Percentiles rank a stretch among this genome's conserved stretches.
phyloP scores from a whole-genome alignment of 2,329 filamentous ascomycete species.

The Aspergillus sp. region DNA sequence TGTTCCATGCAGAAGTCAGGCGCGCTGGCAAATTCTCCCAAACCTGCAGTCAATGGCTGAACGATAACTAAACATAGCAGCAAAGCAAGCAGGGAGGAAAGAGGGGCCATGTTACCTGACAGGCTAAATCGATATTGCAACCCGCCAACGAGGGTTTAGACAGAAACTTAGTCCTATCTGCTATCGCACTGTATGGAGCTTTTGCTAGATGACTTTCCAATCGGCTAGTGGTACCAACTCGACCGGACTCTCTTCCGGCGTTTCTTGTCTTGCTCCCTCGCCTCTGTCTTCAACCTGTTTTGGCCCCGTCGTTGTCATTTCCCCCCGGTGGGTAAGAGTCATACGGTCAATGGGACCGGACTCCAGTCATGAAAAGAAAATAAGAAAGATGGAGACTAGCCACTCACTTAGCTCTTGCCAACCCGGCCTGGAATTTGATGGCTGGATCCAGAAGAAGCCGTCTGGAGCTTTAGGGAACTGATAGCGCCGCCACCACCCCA shows the following conservation, averaged over 20 bases:
- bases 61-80: not conserved
- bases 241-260: constrained; percentile 8
- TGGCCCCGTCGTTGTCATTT: not conserved
- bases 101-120: not conserved
- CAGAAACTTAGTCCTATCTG: not conserved
- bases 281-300: not conserved
- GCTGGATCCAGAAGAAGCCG: constrained; percentile 10
- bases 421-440: not conserved
- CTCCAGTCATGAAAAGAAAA: not conserved
- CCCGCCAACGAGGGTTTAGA: not conserved
- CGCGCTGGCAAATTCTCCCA: not conserved
- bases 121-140: not conserved
- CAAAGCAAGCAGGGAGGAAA: not conserved
- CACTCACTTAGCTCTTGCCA: not conserved
- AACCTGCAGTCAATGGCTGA: not conserved
- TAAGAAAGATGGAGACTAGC: not conserved
- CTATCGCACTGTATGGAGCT: not conserved
- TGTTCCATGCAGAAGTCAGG: not conserved
- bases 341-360: not conserved
- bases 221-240: constrained; percentile 22
- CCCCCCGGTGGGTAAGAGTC: not conserved
- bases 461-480: constrained; percentile 20
- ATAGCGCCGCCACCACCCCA: constrained; percentile 27
- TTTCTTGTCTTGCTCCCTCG: not conserved
- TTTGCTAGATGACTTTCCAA: not conserved